A percentile compares a stretch with the other conserved stretches of the same genome.
Evolutionary conservation across 2,329 filamentous ascomycete species (phyloP).

Genomic region (Pestalotiopsis sp.): DNA sequence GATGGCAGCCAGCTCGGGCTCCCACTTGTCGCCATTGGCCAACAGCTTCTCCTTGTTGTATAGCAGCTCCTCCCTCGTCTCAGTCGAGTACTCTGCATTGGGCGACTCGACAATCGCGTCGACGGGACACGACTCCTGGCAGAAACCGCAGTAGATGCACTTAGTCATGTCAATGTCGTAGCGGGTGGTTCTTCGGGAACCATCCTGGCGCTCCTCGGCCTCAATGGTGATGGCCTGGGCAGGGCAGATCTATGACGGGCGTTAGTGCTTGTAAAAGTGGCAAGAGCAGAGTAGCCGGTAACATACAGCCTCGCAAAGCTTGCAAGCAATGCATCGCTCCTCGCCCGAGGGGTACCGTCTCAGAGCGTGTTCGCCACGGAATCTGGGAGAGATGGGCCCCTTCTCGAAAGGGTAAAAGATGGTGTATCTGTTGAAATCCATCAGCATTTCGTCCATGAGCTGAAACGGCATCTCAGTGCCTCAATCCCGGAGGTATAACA

Average conservation of each 20-base stretch:
- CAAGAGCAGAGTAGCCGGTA: not conserved
- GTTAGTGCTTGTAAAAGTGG: no score
- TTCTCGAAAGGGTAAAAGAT: constrained; percentile 99
- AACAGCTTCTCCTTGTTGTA: constrained; percentile 98
- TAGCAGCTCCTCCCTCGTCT: constrained; percentile 84
- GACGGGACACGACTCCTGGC: constrained; percentile 97
- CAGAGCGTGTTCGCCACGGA: constrained; percentile 96
- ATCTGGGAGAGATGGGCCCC: constrained; percentile 95
- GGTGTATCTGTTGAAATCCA: constrained; percentile 68
- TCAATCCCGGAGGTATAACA: constrained; percentile 43
- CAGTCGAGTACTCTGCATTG: constrained; percentile 63
- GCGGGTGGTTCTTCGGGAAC: constrained; percentile 89
- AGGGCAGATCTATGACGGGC: constrained; percentile 70
- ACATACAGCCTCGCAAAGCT: constrained; percentile 87
- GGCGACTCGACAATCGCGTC: constrained; percentile 78
- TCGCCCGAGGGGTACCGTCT: constrained; percentile 96
- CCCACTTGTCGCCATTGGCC: constrained; percentile 93
- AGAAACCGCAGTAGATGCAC: constrained; percentile 99
- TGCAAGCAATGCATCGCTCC: constrained; percentile 99
- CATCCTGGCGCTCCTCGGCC: constrained; percentile 95
- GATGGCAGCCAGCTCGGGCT: constrained; percentile 90
- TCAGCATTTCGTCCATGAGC: constrained; percentile 2
- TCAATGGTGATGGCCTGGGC: constrained; percentile 99
- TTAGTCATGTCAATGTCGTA: constrained; percentile 99
- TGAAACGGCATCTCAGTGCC: not conserved